phyloP scores from a whole-genome alignment of 2,329 filamentous ascomycete genomes.

The Geosmithia flava region DNA sequence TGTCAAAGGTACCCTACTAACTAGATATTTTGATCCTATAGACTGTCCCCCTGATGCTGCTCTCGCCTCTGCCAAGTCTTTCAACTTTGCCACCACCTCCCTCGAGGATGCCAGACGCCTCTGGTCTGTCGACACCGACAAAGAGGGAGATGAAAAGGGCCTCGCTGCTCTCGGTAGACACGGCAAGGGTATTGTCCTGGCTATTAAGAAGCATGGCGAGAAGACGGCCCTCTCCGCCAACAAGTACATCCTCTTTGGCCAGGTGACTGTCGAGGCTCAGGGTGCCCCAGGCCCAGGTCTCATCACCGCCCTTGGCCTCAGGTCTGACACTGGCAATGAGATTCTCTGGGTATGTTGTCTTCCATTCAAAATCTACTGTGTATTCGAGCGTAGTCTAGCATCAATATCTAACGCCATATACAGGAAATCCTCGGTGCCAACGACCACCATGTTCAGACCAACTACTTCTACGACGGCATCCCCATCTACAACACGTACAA shows the following conservation, averaged over 20 bases:
- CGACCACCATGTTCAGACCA: conserved; percentile 55
- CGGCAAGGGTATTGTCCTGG: conserved; percentile 20
- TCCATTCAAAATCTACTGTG: too few relatives aligned
- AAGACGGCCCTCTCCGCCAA: conserved; percentile 51
- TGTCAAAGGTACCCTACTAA: not conserved
- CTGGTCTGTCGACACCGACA: conserved; percentile 19
- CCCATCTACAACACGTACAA: conserved; percentile 40
- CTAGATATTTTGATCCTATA: not conserved
- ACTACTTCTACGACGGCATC: conserved; percentile 64
- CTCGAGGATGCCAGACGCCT: conserved; percentile 23
- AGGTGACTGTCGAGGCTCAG: conserved; percentile 56
- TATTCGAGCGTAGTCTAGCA: too few relatives aligned
- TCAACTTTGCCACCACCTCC: conserved; percentile 53
- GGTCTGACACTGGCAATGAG: conserved; percentile 69
- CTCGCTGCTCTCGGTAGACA: conserved; percentile 11
- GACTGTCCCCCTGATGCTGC: conserved; percentile 55
- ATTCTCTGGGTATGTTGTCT: conserved; percentile 31
- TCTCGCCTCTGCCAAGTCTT: conserved; percentile 35
- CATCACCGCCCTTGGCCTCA: conserved; percentile 64
- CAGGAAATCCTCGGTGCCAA: conserved; percentile 16
- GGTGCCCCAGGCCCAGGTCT: conserved; percentile 62
- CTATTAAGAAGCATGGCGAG: conserved; percentile 45
- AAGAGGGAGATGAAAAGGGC: conserved; percentile 11
- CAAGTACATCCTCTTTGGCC: conserved; percentile 80
- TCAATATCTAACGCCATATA: not conserved